Evolutionary conservation across 176 grass and related monocot genomes (phyloP), one percentile per base, ranked within the genome.

Genomic region (Melocanna baccifera): DNA sequence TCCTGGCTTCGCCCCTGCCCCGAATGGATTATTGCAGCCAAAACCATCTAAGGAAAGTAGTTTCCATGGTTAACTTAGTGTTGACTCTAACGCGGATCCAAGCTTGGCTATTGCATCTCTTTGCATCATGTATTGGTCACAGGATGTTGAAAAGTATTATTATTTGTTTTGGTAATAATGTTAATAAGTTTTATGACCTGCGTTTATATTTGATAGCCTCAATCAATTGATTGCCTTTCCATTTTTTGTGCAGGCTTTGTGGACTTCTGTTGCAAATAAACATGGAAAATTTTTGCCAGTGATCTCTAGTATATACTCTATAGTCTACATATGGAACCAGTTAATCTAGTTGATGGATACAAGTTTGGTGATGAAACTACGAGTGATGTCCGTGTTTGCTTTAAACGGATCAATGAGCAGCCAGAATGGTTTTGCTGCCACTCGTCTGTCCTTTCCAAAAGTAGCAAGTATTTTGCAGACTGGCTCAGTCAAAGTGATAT

Each of bases 381-480:
- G 0, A 92, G 93, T 47, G 96, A 98, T 73, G 62, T 98, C 46
- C 89, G 72, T 78, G 61, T 95, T 77, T 83, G 84, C 82, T 88
- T 98, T 51, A 91, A 41, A 69, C 37, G 85, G 70, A 39, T 37
- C 29, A 85, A 85, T 58, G 86, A 84, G 55, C 89, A 85, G 55
- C 82, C 85, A 22, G 79, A 90, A 66, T 83, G 83, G 83, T 89
- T 98, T 73, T 75, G 77, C 74, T 98, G 96, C 80, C 96, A 95
- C 78, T 98, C 93, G 51, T 50, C 69, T 22, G 62, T 95, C 73
- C 83, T 98, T 22, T 75, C 59, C 18, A 30, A 51, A 75, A 79
- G 88, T n/a, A 92, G 91, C 88, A 92, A 90, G 59, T 94, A 85
- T 75, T 95, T 98, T 66, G 52, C 87, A 12, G 73, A 94, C 8